A percentile compares a stretch with the other conserved stretches of the same genome.
phyloP scores from a whole-genome alignment of 139 green algal genomes.

The Haematococcus lacustris region DNA sequence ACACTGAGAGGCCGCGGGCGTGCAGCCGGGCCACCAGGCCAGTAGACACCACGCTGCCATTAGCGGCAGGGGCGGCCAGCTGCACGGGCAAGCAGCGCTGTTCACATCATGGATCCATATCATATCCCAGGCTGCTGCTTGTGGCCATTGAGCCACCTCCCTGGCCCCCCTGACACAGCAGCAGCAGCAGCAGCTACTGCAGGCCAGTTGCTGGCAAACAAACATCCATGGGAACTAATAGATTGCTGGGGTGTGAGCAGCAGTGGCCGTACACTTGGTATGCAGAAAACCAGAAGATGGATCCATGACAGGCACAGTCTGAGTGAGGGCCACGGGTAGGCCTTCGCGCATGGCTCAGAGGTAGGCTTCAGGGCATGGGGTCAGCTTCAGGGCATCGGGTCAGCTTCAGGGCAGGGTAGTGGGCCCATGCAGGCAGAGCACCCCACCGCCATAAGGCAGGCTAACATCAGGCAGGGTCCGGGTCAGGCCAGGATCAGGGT shows the following conservation, averaged over 20 bases:
- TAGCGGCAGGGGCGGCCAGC: background rate
- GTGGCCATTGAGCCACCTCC: too few species aligned
- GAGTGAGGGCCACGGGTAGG: too few species aligned
- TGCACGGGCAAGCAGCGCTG: too few species aligned
- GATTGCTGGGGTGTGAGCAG: too few species aligned
- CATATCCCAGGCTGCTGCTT: too few species aligned
- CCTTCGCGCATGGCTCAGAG: too few species aligned
- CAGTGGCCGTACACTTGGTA: too few species aligned
- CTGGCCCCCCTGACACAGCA: too few species aligned
- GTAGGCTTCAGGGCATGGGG: background rate
- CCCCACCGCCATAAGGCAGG: background rate
- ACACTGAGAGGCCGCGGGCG: slow-evolving; percentile 19
- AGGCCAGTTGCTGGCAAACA: background rate
- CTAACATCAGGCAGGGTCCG: background rate
- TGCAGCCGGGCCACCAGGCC: slow-evolving; percentile 18
- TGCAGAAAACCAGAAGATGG: too few species aligned
- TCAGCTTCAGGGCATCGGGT: background rate
- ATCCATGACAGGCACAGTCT: too few species aligned
- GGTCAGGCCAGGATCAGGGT: background rate
- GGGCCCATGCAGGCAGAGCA: background rate
- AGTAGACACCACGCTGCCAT: slow-evolving; percentile 2
- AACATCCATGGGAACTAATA: background rate
- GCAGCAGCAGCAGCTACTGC: slow-evolving; percentile 5
- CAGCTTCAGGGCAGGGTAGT: background rate
- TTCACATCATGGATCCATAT: too few species aligned